Evolutionary conservation across 2,329 filamentous ascomycete species (phyloP), one percentile per base, ranked within the genome.

Genomic region (Ilyonectria mors-panacis): DNA sequence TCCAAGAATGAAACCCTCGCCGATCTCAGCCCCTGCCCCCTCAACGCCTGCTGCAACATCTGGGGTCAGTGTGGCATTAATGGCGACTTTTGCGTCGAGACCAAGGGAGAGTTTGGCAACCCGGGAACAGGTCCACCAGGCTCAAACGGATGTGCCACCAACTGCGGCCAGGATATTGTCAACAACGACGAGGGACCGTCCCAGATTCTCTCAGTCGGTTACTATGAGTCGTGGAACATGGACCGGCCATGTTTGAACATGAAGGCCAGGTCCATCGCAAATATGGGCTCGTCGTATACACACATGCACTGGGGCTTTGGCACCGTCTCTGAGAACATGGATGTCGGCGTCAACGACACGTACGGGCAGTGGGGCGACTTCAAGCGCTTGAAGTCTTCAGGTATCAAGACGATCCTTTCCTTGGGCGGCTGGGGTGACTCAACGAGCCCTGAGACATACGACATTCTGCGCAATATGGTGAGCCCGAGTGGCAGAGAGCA

Each of bases 11-110:
- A 44, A 44, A 44, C 39, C n/a, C 70, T 84, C 2, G 61, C 75
- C 1, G 68, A 75, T 5, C 71, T 86, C 1, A 87, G 85, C 59
- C 81, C 78, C 0, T 87, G 85, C 63, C 80, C 80, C 1, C 70
- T 84, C 0, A 81, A 81, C 28, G 78, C 74, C 2, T 82, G 80
- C 63, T 82, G 80, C 67, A 75, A 79, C 19, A 66, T 75, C 21
- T 81, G 81, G 79, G 84, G 83, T 6, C 74, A 82, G 21, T 86
- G 84, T 48, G 84, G 83, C 15, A 77, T 77, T 2, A 82, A 80
- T 1, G 65, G 69, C 1, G 82, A 82, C 8, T 84, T 84, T 66
- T 86, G 83, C 19, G 69, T 67, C 21, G 23, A 66, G 35, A 59
- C 68, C 19, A 62, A 64, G 67, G 76, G 15, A 21, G 12, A 13